Evolutionary conservation across 225 moss, liverwort and hornwort genomes (phyloP).

Genomic region (Lunularia cruciata): DNA sequence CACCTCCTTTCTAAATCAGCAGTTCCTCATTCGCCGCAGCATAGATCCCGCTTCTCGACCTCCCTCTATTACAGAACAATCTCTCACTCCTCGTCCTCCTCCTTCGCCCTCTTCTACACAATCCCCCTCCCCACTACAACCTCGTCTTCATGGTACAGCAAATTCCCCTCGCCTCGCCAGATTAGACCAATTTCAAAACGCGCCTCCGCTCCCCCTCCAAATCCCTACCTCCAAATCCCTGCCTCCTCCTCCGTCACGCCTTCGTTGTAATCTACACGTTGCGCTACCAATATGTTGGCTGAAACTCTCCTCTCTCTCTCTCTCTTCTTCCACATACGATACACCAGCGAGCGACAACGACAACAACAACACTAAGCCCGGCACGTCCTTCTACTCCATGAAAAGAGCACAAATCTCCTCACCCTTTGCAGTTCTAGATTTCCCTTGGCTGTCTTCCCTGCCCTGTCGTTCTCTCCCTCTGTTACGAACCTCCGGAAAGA

Average conservation of each 20-base stretch:
- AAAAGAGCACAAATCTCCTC: no score
- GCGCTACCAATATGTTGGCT: not conserved
- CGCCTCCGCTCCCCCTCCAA: not conserved
- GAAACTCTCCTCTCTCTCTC: not conserved
- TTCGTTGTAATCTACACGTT: no score
- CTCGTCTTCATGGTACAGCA: not conserved
- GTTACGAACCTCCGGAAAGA: no score
- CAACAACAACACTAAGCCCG: no score
- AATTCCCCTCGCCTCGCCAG: not conserved
- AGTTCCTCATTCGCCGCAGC: conserved; percentile 22
- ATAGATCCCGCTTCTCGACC: conserved; percentile 13
- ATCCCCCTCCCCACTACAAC: not conserved
- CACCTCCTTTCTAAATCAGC: conserved; percentile 4
- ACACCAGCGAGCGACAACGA: no score
- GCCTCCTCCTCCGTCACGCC: not conserved
- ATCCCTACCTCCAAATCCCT: not conserved
- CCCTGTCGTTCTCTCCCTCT: no score
- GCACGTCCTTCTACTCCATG: no score
- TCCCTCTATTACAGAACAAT: not conserved
- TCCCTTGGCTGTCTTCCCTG: no score
- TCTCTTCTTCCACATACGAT: not conserved
- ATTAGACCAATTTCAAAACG: conserved; percentile 4
- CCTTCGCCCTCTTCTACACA: not conserved
- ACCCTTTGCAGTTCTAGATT: no score
- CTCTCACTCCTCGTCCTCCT: not conserved